These are phyloP conservation scores for Suhomyces atakaporum DNA, from an alignment of 1,139 yeast genomes.

Conservation along the genomic window DNA sequence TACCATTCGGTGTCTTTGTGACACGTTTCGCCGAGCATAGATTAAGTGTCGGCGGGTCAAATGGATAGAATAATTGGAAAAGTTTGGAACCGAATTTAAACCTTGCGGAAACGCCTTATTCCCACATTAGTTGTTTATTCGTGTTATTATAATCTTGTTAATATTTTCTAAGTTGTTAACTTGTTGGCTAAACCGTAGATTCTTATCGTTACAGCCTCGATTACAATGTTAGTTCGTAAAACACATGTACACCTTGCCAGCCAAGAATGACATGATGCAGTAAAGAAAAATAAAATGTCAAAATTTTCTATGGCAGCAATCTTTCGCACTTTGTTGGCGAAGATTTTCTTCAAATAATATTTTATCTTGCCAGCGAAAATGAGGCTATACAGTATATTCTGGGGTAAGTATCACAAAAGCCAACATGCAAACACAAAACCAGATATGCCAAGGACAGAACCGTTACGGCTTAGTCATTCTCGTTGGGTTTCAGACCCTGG, in stretches of 20 bases:
- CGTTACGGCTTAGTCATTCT: conserved; percentile 1
- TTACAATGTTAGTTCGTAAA: neutral
- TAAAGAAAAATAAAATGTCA: conserved; percentile 3
- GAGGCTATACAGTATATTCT: neutral
- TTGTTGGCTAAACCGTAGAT: too few species aligned
- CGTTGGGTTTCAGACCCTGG: conserved; percentile 2
- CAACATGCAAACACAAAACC: neutral
- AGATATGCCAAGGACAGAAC: conserved; percentile 5
- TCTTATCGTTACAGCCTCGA: too few species aligned
- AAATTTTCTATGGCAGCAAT: conserved; percentile 1
- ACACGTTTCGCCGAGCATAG: conserved; percentile 6
- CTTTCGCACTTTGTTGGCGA: conserved; percentile 5
- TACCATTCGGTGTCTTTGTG: conserved; percentile 5
- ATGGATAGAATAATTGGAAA: neutral
- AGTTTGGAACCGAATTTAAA: too few species aligned
- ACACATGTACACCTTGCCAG: conserved; percentile 2
- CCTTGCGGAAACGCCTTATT: too few species aligned
- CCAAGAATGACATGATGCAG: conserved; percentile 10
- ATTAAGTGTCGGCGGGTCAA: conserved; percentile 4
- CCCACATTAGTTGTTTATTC: too few species aligned
- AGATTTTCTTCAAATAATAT: neutral
- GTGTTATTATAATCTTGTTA: too few species aligned
- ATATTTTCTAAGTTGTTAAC: too few species aligned
- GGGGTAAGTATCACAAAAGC: conserved; percentile 1
- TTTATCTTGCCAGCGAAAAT: neutral